phyloP scores from a whole-genome alignment of 2,329 filamentous ascomycete species.

The Calonectria pseudoreteaudii region DNA sequence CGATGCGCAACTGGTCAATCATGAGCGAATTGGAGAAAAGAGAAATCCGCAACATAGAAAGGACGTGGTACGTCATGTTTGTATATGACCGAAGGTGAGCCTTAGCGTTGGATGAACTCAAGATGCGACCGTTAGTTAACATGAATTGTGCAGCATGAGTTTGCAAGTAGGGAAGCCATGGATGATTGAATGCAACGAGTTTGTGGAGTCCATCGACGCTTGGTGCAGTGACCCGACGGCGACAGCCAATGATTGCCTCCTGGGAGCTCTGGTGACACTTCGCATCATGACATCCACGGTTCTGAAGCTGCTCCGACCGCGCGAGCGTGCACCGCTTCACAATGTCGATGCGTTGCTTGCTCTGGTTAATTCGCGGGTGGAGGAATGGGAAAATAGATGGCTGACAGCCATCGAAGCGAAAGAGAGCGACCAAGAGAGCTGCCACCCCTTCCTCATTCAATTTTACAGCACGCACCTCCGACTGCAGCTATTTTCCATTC shows the following conservation, averaged over 20 bases:
- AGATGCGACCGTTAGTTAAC: not conserved
- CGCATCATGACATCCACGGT: constrained; percentile 51
- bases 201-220: constrained; percentile 50
- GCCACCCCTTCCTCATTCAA: constrained; percentile 50
- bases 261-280: constrained; percentile 52
- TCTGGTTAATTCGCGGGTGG: constrained; percentile 38
- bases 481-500: constrained; percentile 51
- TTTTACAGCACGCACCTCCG: constrained; percentile 54
- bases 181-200: constrained; percentile 54
- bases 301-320: constrained; percentile 30
- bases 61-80: constrained; percentile 53
- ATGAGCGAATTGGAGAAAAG: constrained; percentile 33
- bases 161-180: constrained; percentile 55
- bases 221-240: constrained; percentile 50
- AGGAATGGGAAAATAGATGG: constrained; percentile 41
- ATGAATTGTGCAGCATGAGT: constrained; percentile 46
- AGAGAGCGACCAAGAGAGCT: constrained; percentile 30
- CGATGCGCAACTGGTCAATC: not conserved
- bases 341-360: constrained; percentile 40
- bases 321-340: constrained; percentile 26
- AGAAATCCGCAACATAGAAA: constrained; percentile 49
- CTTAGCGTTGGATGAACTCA: not conserved
- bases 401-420: constrained; percentile 20
- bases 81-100: constrained; percentile 53
- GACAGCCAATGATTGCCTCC: constrained; percentile 47